phyloP scores from a whole-genome alignment of 2,329 filamentous ascomycete species.

The Botryotinia narcissicola region DNA sequence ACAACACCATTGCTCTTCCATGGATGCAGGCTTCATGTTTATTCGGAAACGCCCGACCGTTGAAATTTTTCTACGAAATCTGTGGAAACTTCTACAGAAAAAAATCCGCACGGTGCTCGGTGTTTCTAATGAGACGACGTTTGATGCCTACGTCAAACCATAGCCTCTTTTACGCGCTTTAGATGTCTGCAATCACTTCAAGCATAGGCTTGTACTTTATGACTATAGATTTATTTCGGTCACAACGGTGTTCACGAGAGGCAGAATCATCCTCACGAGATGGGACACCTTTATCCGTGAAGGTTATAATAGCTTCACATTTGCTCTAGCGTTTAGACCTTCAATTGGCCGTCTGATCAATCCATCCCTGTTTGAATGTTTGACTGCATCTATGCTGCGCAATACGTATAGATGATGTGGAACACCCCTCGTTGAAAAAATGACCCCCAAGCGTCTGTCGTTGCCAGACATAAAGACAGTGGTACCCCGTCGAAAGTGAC shows the following conservation, averaged over 20 bases:
- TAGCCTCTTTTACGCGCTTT: background rate
- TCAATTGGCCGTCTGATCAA: background rate
- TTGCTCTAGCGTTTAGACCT: background rate
- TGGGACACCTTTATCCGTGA: background rate
- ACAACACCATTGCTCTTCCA: background rate
- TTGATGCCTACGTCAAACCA: background rate
- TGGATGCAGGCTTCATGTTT: too few relatives aligned
- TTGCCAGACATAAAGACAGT: conserved; percentile 10
- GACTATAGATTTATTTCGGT: background rate
- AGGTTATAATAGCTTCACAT: background rate
- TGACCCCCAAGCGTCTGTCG: background rate
- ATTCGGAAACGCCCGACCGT: background rate
- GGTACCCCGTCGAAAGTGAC: background rate
- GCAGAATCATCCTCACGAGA: background rate
- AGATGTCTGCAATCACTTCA: background rate
- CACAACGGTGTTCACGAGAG: background rate
- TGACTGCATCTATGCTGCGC: background rate
- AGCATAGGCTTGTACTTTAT: background rate
- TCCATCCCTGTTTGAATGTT: background rate
- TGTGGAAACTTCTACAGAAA: background rate
- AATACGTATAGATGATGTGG: background rate
- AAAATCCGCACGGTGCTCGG: background rate
- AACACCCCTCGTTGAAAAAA: background rate
- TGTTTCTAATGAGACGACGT: conserved; percentile 1
- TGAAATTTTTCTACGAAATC: background rate